These are phyloP conservation scores for Myriosclerotinia curreyana DNA, from an alignment of 2,329 filamentous ascomycete genomes.

Conservation along the genomic window DNA sequence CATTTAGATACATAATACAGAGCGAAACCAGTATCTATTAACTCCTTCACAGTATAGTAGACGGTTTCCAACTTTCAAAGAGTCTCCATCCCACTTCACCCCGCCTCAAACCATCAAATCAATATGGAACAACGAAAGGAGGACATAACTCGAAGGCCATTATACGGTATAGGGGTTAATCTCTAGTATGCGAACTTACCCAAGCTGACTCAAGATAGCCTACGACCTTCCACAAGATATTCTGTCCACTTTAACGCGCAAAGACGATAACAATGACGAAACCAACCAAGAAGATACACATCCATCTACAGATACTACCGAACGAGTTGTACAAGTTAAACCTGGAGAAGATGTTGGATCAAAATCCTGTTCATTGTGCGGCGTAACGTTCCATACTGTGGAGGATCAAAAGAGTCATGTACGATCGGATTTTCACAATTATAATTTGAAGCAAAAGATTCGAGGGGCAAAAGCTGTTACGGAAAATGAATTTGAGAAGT, in stretches of 20 bases:
- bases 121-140: constrained; percentile 40
- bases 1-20: background rate
- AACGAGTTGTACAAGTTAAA: constrained; percentile 40
- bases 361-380: constrained; percentile 79
- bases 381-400: constrained; percentile 65
- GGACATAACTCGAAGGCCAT: constrained; percentile 41
- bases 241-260: constrained; percentile 38
- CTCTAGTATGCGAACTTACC: background rate
- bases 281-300: constrained; percentile 31
- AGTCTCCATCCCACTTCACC: background rate
- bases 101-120: constrained; percentile 6
- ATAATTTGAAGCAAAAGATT: constrained; percentile 91
- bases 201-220: constrained; percentile 32
- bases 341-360: constrained; percentile 53
- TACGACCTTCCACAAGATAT: constrained; percentile 41
- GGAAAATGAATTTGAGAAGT: constrained; percentile 80
- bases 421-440: constrained; percentile 86
- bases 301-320: constrained; percentile 33
- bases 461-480: constrained; percentile 68
- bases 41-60: background rate
- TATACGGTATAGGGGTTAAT: constrained; percentile 40
- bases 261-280: constrained; percentile 33
- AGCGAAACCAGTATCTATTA: rapidly evolving
- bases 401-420: constrained; percentile 82
- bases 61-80: background rate